phyloP scores from a whole-genome alignment of 2,329 filamentous ascomycete species.

The Cadophora luteo-olivacea region DNA sequence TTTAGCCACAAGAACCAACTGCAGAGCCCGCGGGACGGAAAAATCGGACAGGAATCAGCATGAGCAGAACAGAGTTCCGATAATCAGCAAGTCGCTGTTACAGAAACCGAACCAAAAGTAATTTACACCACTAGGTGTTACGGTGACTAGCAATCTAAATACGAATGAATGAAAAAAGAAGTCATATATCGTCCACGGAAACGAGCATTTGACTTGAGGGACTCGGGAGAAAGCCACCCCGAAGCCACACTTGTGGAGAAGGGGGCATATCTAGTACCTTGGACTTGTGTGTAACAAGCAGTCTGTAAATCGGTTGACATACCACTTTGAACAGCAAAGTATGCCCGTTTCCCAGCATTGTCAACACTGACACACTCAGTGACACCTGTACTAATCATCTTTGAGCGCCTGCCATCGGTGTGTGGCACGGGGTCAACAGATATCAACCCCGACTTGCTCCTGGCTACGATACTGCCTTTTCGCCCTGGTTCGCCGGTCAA shows the following conservation, averaged over 20 bases:
- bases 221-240: not conserved
- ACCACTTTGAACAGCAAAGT: slow-evolving; percentile 80
- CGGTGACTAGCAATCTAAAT: not conserved
- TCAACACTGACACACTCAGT: slow-evolving; percentile 87
- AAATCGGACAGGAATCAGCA: not conserved
- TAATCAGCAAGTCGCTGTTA: not conserved
- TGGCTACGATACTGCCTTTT: slow-evolving; percentile 68
- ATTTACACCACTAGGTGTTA: not conserved
- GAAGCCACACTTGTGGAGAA: slow-evolving; percentile 4
- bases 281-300: not conserved
- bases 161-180: not conserved
- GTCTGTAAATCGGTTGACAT: slow-evolving; percentile 41
- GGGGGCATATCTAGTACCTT: not conserved
- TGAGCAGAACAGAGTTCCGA: not conserved
- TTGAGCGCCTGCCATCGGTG: slow-evolving; percentile 55
- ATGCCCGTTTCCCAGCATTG: slow-evolving; percentile 69
- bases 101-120: not conserved
- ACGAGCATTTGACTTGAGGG: not conserved
- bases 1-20: slow-evolving; percentile 31
- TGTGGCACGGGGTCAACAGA: slow-evolving; percentile 58
- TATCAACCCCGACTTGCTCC: slow-evolving; percentile 71
- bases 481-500: slow-evolving; percentile 60
- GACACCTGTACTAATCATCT: slow-evolving; percentile 74
- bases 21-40: not conserved
- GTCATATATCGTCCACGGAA: not conserved